Percentiles rank a stretch among this genome's conserved stretches.
These are phyloP conservation scores for Ceratocystis lukuohia DNA, from an alignment of 2,329 filamentous ascomycete genomes.

Conservation along the genomic window DNA sequence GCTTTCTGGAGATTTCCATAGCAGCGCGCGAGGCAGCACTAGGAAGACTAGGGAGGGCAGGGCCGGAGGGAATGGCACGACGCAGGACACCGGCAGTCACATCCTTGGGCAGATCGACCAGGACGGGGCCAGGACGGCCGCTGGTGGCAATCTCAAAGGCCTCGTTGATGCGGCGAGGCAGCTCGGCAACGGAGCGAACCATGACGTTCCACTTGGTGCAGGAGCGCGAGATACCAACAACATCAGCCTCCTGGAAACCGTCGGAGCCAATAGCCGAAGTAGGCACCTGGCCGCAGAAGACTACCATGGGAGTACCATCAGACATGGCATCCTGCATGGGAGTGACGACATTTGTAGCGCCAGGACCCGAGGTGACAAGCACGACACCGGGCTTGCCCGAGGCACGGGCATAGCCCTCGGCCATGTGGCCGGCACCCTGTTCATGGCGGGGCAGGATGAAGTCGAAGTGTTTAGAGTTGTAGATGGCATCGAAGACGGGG, in stretches of 20 bases:
- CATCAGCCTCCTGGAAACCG: slow-evolving; percentile 93
- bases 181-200: slow-evolving; percentile 88
- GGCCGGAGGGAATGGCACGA: slow-evolving; percentile 65
- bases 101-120: slow-evolving; percentile 94
- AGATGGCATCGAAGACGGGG: slow-evolving; percentile 96
- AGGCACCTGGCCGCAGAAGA: slow-evolving; percentile 86
- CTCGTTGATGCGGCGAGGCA: slow-evolving; percentile 89
- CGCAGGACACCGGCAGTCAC: slow-evolving; percentile 75
- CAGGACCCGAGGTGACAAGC: slow-evolving; percentile 88
- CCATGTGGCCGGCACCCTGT: slow-evolving; percentile 97
- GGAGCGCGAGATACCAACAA: slow-evolving; percentile 81
- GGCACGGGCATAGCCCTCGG: slow-evolving; percentile 87
- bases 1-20: slow-evolving; percentile 55
- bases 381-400: slow-evolving; percentile 92
- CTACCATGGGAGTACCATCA: slow-evolving; percentile 89
- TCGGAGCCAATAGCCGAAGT: slow-evolving; percentile 87
- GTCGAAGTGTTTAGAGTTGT: slow-evolving; percentile 93
- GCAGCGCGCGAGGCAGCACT: slow-evolving; percentile 77
- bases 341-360: slow-evolving; percentile 91
- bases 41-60: slow-evolving; percentile 63
- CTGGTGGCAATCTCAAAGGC: slow-evolving; percentile 96
- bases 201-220: slow-evolving; percentile 99
- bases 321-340: slow-evolving; percentile 93
- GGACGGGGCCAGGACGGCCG: slow-evolving; percentile 81
- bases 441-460: slow-evolving; percentile 93